Conservation (phyloP, 1,139 yeast species). For the Pichia sp. region DNA sequence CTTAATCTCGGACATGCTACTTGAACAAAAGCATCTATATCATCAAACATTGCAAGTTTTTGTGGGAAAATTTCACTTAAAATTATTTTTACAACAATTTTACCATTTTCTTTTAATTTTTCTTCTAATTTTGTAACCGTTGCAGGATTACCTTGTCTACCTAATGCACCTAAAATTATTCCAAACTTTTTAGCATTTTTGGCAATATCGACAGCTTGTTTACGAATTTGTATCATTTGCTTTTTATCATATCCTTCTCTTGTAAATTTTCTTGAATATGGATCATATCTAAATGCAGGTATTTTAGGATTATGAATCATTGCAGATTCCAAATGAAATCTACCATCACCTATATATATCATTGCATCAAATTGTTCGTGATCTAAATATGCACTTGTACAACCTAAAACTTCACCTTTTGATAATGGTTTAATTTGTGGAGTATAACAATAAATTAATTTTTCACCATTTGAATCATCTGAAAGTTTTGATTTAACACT, state of each 20-base stretch:
- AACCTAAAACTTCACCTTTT: constrained; percentile 93
- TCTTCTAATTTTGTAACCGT: constrained; percentile 64
- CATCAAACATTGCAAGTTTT: constrained; percentile 89
- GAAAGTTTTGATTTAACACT: constrained; percentile 59
- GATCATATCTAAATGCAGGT: constrained; percentile 92
- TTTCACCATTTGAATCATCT: constrained; percentile 36
- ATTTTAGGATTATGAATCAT: constrained; percentile 95
- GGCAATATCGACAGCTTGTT: constrained; percentile 65
- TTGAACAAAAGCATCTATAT: constrained; percentile 91
- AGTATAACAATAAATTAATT: constrained; percentile 59
- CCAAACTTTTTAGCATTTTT: constrained; percentile 64
- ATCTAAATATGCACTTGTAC: constrained; percentile 82
- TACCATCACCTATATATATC: constrained; percentile 92
- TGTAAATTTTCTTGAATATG: constrained; percentile 87
- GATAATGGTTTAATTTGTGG: constrained; percentile 93
- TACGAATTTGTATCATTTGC: constrained; percentile 69
- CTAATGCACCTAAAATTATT: constrained; percentile 86
- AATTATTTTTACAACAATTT: constrained; percentile 72
- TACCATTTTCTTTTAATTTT: constrained; percentile 47
- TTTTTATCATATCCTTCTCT: constrained; percentile 81
- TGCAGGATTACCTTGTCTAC: constrained; percentile 87
- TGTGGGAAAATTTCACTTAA: constrained; percentile 91
- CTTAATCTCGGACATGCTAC: constrained; percentile 96
- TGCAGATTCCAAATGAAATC: constrained; percentile 91
- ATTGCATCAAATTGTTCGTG: constrained; percentile 63